phyloP scores from a whole-genome alignment of 441 rosid species.

The Populus hybrid region DNA sequence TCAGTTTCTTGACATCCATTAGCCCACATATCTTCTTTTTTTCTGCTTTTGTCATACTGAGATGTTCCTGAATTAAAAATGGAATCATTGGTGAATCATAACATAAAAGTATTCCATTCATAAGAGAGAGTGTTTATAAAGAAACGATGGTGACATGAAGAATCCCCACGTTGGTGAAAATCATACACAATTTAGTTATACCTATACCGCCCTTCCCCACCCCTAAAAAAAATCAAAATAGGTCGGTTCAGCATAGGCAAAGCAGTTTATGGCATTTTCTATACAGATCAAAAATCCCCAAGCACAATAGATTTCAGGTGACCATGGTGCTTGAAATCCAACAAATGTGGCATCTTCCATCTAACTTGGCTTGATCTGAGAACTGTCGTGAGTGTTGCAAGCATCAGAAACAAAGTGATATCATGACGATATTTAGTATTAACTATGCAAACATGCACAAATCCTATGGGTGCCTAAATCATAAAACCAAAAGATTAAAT shows the following conservation, averaged over 20 bases:
- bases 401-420: not conserved
- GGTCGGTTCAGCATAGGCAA: not conserved
- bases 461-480: not conserved
- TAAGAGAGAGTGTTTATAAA: not conserved
- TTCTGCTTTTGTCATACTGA: conserved; percentile 61
- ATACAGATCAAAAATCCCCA: not conserved
- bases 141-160: not conserved
- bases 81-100: not conserved
- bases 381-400: not conserved
- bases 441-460: not conserved
- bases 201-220: not conserved
- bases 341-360: not conserved
- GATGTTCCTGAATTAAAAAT: conserved; percentile 58
- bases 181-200: not conserved
- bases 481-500: not conserved
- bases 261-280: conserved; percentile 1
- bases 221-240: not conserved
- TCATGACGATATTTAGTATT: not conserved
- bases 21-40: conserved; percentile 71
- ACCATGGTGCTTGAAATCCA: not conserved
- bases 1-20: conserved; percentile 89
- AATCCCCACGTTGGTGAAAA: not conserved
- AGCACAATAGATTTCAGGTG: not conserved
- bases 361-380: not conserved
- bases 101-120: not conserved